phyloP scores from a whole-genome alignment of 345 rosid genomes.

The Pistacia integerrima region DNA sequence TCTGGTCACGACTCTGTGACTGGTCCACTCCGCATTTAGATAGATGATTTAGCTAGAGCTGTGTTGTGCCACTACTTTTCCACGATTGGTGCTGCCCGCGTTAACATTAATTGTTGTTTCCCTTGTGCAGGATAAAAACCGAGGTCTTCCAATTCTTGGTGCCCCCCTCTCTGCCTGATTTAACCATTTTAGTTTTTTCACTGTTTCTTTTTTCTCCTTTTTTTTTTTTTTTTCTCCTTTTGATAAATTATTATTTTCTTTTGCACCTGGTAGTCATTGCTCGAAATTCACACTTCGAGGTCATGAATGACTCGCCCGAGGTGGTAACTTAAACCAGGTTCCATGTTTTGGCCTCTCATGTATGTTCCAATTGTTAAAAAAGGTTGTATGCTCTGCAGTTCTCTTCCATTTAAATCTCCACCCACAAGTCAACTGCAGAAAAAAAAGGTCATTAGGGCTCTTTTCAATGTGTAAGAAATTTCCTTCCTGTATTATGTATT shows the following conservation, averaged over 20 bases:
- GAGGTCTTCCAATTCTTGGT: slow-evolving; percentile 28
- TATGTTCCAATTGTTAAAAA: slow-evolving; percentile 24
- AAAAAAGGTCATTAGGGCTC: slow-evolving; percentile 26
- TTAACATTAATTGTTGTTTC: slow-evolving; percentile 29
- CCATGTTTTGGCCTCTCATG: slow-evolving; percentile 26
- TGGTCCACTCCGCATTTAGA: slow-evolving; percentile 66
- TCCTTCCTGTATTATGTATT: slow-evolving; percentile 30
- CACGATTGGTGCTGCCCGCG: slow-evolving; percentile 4
- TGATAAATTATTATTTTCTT: slow-evolving; percentile 36
- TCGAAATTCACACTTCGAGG: slow-evolving; percentile 35
- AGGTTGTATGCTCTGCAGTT: slow-evolving; percentile 17
- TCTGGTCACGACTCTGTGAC: slow-evolving; percentile 62
- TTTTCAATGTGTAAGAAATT: slow-evolving; percentile 23
- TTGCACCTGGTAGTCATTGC: slow-evolving; percentile 74
- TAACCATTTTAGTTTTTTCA: slow-evolving; percentile 21
- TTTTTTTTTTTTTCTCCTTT: slow-evolving; percentile 20
- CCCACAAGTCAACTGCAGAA: slow-evolving; percentile 10
- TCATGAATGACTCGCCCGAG: slow-evolving; percentile 75
- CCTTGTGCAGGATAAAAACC: slow-evolving; percentile 28
- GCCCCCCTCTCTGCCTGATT: slow-evolving; percentile 28
- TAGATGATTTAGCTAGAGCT: slow-evolving; percentile 27
- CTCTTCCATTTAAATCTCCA: slow-evolving; percentile 12
- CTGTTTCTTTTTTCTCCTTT: slow-evolving; percentile 20
- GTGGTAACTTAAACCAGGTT: slow-evolving; percentile 53
- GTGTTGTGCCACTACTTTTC: slow-evolving; percentile 26